Percentiles rank a stretch among this genome's conserved stretches.
Conservation (phyloP, 192 early-diverging fungal species). For the Backusella circina region DNA sequence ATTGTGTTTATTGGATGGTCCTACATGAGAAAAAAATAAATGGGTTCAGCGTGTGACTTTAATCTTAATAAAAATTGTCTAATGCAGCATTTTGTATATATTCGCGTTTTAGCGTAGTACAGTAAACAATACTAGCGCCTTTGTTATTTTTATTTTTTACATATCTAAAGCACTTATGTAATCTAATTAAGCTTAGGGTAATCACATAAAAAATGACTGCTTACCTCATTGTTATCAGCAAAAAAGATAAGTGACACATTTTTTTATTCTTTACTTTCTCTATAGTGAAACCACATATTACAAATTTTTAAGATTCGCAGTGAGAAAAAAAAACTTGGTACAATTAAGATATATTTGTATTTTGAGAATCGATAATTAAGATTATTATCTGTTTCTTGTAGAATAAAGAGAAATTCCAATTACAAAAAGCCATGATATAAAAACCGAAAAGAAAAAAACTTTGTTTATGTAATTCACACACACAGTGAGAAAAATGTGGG, state of each 20-base stretch:
- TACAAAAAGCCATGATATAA: background rate
- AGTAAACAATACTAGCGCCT: background rate
- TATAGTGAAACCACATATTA: background rate
- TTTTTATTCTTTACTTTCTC: background rate
- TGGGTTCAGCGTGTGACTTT: background rate
- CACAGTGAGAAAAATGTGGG: background rate
- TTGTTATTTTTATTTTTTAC: background rate
- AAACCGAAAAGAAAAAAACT: background rate
- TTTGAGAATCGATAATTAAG: background rate
- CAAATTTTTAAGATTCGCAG: background rate
- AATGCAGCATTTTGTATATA: background rate
- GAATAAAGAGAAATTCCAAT: background rate
- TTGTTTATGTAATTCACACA: slow-evolving; percentile 4
- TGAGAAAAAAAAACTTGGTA: background rate
- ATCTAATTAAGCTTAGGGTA: background rate
- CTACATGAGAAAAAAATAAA: background rate
- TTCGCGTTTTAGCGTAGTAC: slow-evolving; percentile 1
- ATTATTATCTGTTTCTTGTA: background rate
- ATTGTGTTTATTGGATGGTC: background rate
- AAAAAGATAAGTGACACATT: background rate
- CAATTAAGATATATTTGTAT: background rate
- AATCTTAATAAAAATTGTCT: background rate
- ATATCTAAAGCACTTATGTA: background rate
- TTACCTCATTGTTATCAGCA: background rate
- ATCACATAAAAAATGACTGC: background rate